Evolutionary conservation across 768 basidiomycete genomes (phyloP).

Genomic region (Mycena crocata): DNA sequence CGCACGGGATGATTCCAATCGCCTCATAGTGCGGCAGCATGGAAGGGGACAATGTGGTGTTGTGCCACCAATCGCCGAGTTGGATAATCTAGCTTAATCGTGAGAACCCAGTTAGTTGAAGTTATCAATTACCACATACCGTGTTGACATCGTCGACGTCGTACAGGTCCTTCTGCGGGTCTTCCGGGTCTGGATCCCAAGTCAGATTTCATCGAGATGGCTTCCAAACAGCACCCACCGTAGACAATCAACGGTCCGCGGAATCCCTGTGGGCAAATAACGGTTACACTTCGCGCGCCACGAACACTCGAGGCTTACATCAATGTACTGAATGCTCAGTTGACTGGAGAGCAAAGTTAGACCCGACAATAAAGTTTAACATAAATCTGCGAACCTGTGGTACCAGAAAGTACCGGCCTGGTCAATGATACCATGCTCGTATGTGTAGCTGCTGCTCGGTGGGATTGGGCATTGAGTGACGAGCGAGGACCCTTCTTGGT

Average conservation of each 20-base stretch:
- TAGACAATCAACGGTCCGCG: background rate
- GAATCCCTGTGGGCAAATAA: no score
- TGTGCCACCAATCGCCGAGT: slow-evolving; percentile 46
- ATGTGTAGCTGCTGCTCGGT: slow-evolving; percentile 50
- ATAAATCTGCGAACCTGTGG: slow-evolving; percentile 5
- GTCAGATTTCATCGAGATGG: no score
- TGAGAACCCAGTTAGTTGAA: no score
- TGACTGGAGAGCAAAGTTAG: no score
- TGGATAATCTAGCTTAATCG: no score
- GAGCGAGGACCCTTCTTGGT: slow-evolving; percentile 52
- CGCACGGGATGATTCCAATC: background rate
- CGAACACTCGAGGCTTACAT: no score
- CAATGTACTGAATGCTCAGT: background rate
- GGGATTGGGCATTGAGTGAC: slow-evolving; percentile 55
- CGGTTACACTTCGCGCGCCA: no score
- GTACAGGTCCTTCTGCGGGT: background rate
- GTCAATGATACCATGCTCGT: slow-evolving; percentile 46
- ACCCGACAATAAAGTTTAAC: no score
- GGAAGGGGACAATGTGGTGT: background rate
- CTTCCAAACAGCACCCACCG: background rate
- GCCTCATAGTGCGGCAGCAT: background rate
- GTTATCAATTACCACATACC: no score
- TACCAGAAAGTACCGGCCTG: slow-evolving; percentile 55
- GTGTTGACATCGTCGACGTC: slow-evolving; percentile 43
- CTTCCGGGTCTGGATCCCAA: background rate